A percentile compares a stretch with the other conserved stretches of the same genome.
phyloP scores from a whole-genome alignment of 2,329 filamentous ascomycete genomes.

The Alternaria postmessia region DNA sequence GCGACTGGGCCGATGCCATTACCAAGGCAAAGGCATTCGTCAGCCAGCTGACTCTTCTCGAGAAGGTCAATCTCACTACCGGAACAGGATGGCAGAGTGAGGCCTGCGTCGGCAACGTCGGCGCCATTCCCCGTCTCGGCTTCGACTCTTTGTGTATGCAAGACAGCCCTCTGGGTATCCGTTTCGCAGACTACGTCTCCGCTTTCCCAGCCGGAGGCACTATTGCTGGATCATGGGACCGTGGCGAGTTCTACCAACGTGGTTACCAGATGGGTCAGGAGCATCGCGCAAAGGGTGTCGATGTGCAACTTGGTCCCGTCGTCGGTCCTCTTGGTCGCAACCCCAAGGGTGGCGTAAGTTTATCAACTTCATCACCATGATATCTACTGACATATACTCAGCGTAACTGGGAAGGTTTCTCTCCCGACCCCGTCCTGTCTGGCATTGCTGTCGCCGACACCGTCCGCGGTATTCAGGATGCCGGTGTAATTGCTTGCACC shows the following conservation, averaged over 20 bases:
- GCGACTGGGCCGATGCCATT: constrained; percentile 78
- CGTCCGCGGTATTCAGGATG: constrained; percentile 80
- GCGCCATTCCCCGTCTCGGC: constrained; percentile 73
- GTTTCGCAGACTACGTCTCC: constrained; percentile 79
- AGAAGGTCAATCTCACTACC: constrained; percentile 96
- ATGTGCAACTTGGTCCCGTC: constrained; percentile 78
- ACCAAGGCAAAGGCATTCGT: constrained; percentile 79
- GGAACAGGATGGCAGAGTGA: constrained; percentile 74
- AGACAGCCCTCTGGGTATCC: constrained; percentile 82
- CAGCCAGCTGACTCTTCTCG: constrained; percentile 79
- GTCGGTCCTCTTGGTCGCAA: constrained; percentile 75
- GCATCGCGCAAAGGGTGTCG: constrained; percentile 76
- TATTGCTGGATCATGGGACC: constrained; percentile 83
- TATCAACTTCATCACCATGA: constrained; percentile 39
- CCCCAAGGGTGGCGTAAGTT: constrained; percentile 66
- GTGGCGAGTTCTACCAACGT: constrained; percentile 71
- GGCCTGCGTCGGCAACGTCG: constrained; percentile 72
- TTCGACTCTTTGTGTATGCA: constrained; percentile 83
- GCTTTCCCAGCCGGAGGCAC: constrained; percentile 83
- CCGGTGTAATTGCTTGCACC: constrained; percentile 79
- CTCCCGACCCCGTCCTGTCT: constrained; percentile 77
- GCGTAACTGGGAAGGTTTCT: constrained; percentile 59
- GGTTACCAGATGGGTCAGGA: constrained; percentile 79
- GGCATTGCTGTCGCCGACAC: constrained; percentile 76
- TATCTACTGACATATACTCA: constrained; percentile 11